phyloP scores from a whole-genome alignment of 495 filamentous ascomycete species.

The Xylona heveae region DNA sequence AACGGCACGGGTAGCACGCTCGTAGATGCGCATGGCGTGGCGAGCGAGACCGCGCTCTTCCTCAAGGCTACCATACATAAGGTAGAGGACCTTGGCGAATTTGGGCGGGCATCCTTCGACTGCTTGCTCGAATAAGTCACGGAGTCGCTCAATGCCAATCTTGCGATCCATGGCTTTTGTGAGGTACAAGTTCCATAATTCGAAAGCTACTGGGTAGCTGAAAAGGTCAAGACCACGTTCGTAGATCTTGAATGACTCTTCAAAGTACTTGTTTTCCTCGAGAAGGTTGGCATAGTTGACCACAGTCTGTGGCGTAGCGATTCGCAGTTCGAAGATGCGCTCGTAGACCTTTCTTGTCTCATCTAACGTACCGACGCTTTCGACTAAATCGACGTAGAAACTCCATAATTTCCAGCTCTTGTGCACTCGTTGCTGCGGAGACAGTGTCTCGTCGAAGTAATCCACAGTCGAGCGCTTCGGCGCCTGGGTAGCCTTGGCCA shows the following conservation, averaged over 20 bases:
- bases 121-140: conserved; percentile 94
- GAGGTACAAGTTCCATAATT: conserved; percentile 96
- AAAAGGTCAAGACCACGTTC: conserved; percentile 94
- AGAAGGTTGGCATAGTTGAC: conserved; percentile 96
- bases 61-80: conserved; percentile 97
- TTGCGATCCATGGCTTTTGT: conserved; percentile 93
- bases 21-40: conserved; percentile 98
- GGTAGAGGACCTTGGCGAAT: conserved; percentile 85
- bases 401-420: conserved; percentile 99
- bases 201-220: conserved; percentile 92
- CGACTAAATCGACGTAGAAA: conserved; percentile 97
- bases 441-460: conserved; percentile 90
- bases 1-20: conserved; percentile 87
- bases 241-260: conserved; percentile 95
- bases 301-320: conserved; percentile 93
- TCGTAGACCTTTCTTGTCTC: conserved; percentile 92
- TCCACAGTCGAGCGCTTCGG: conserved; percentile 90
- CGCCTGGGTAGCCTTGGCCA: conserved; percentile 91
- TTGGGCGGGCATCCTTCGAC: conserved; percentile 87
- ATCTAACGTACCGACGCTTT: conserved; percentile 76
- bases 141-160: conserved; percentile 80
- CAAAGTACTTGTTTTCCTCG: conserved; percentile 89
- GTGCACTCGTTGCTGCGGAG: conserved; percentile 89
- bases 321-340: conserved; percentile 91
- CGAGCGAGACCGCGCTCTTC: conserved; percentile 91